A percentile compares a stretch with the other conserved stretches of the same genome.
These are phyloP conservation scores for Odontarrhena argentea DNA, from an alignment of 345 rosid genomes.

Conservation along the genomic window DNA sequence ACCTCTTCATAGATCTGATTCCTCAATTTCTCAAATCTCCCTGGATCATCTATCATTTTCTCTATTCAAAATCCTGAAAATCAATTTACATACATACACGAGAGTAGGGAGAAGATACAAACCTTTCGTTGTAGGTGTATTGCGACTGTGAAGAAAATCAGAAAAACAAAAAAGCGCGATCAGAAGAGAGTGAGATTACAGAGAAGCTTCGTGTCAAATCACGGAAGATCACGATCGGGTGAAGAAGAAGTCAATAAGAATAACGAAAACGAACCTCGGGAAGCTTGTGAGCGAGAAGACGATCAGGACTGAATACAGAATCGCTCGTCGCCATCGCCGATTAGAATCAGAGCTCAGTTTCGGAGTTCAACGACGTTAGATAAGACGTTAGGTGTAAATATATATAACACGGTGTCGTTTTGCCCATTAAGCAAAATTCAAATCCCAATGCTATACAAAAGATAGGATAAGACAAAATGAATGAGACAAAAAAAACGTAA, in stretches of 20 bases:
- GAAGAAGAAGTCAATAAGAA: not conserved
- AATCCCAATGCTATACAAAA: conserved; percentile 5
- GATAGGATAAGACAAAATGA: no score
- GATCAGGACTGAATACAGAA: conserved; percentile 54
- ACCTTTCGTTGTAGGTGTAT: conserved; percentile 68
- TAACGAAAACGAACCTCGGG: conserved; percentile 55
- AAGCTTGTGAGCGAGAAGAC: conserved; percentile 60
- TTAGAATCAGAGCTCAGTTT: conserved; percentile 25
- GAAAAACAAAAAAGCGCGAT: conserved; percentile 9
- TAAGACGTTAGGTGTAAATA: not conserved
- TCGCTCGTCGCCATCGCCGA: conserved; percentile 45
- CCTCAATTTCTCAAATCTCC: not conserved
- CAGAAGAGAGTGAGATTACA: not conserved
- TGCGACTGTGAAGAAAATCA: conserved; percentile 44
- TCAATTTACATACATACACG: not conserved
- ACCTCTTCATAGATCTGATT: not conserved
- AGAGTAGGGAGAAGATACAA: conserved; percentile 15
- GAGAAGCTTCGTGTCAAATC: conserved; percentile 3
- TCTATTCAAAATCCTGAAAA: not conserved
- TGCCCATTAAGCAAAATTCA: conserved; percentile 1
- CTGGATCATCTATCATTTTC: not conserved
- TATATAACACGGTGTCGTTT: conserved; percentile 19
- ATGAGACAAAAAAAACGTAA: not conserved
- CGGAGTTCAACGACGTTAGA: not conserved
- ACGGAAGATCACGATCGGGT: not conserved